phyloP scores from a whole-genome alignment of 176 grass and related monocot genomes.

The Eleusine coracana region DNA sequence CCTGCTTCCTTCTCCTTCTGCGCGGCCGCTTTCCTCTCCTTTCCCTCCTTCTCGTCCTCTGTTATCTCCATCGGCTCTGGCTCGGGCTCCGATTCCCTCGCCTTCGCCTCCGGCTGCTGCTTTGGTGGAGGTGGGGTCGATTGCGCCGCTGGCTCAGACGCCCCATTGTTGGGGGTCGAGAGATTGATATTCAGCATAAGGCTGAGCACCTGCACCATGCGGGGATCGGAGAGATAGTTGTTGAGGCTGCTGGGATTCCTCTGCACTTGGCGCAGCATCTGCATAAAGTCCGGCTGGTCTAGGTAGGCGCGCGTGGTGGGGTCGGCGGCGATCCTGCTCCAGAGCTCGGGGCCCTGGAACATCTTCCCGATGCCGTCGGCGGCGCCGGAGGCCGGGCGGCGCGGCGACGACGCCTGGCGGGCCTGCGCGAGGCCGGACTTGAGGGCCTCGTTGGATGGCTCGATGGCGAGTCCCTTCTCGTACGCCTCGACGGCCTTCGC shows the following conservation, averaged over 20 bases:
- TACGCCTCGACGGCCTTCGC: slow-evolving; percentile 63
- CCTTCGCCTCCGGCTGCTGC: slow-evolving; percentile 37
- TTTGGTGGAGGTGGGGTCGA: slow-evolving; percentile 30
- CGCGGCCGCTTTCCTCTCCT: slow-evolving; percentile 65
- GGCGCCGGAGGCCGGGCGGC: slow-evolving; percentile 27
- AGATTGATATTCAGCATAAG: slow-evolving; percentile 87
- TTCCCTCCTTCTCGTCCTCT: slow-evolving; percentile 57
- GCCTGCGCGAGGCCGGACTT: slow-evolving; percentile 62
- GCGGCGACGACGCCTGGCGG: slow-evolving; percentile 45
- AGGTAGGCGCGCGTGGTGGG: slow-evolving; percentile 75
- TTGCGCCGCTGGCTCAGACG: slow-evolving; percentile 31
- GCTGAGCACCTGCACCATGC: slow-evolving; percentile 92
- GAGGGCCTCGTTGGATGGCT: slow-evolving; percentile 71
- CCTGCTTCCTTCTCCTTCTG: slow-evolving; percentile 83
- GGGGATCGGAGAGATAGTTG: slow-evolving; percentile 69
- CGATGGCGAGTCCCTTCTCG: slow-evolving; percentile 77
- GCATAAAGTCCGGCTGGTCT: slow-evolving; percentile 82
- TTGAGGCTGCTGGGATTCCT: slow-evolving; percentile 78
- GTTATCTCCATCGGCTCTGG: slow-evolving; percentile 67
- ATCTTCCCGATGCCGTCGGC: slow-evolving; percentile 62
- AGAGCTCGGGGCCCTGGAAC: slow-evolving; percentile 94
- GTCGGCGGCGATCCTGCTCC: slow-evolving; percentile 83
- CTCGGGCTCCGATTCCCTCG: slow-evolving; percentile 51
- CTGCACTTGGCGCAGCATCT: slow-evolving; percentile 90
- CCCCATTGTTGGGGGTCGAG: slow-evolving; percentile 37